Conservation (phyloP, 202 grass and related monocot species). For the Setaria italica region DNA sequence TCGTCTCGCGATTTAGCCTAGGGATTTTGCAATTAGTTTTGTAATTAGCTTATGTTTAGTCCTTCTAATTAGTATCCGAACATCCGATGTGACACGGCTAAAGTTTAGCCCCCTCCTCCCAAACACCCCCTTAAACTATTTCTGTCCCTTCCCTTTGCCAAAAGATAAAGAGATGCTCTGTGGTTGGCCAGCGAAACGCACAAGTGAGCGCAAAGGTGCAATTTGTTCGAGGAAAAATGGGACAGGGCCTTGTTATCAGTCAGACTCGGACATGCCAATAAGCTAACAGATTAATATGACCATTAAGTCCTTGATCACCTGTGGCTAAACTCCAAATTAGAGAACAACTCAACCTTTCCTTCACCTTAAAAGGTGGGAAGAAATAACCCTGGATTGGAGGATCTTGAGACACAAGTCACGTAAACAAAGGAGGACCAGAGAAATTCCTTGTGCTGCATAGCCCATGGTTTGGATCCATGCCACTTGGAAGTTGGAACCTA, state of each 20-base stretch:
- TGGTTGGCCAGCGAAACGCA: too few species aligned
- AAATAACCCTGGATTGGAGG: conserved; percentile 12
- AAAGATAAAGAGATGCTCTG: background rate
- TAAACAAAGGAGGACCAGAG: conserved; percentile 8
- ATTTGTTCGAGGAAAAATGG: background rate
- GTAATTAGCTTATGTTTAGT: too few species aligned
- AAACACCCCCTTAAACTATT: background rate
- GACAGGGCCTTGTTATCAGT: background rate
- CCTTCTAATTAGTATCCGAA: too few species aligned
- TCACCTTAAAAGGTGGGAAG: background rate
- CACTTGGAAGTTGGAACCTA: too few species aligned
- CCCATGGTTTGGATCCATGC: too few species aligned
- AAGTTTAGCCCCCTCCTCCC: too few species aligned
- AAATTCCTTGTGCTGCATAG: too few species aligned
- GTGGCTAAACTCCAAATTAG: background rate
- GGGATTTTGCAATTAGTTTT: too few species aligned
- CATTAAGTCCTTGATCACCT: background rate
- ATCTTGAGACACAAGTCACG: conserved; percentile 15
- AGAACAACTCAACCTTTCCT: background rate
- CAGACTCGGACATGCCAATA: background rate
- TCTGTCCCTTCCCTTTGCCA: background rate
- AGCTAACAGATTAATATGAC: too few species aligned
- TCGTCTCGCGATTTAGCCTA: too few species aligned
- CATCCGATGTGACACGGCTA: too few species aligned
- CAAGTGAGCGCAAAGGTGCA: background rate